phyloP scores from a whole-genome alignment of 1,284 basidiomycete species.

The Kalmanozyma brasiliensis region DNA sequence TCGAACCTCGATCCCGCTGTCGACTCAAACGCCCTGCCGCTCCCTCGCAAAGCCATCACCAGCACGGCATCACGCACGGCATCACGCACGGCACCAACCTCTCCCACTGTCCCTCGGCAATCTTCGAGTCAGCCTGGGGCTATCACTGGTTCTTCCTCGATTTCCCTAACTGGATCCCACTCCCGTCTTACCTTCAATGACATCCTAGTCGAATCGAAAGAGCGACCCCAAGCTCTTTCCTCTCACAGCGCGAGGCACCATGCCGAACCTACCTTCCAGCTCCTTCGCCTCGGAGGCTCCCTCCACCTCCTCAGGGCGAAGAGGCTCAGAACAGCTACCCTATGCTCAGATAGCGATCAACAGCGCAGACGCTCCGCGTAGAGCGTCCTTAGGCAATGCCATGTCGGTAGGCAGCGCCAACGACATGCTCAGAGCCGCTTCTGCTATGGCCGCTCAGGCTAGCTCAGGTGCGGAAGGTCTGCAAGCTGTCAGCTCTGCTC shows the following conservation, averaged over 20 bases:
- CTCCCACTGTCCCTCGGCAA: too few relatives aligned
- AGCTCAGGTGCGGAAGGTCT: constrained; percentile 49
- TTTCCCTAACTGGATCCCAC: background rate
- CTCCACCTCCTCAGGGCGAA: constrained; percentile 15
- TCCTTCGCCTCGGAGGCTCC: constrained; percentile 16
- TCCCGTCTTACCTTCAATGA: background rate
- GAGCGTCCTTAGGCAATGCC: constrained; percentile 24
- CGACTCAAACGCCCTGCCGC: too few relatives aligned
- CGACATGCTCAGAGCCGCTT: constrained; percentile 54
- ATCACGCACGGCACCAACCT: too few relatives aligned
- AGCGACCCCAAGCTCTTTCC: background rate
- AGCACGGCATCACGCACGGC: too few relatives aligned
- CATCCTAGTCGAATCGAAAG: background rate
- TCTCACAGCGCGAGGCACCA: constrained; percentile 1
- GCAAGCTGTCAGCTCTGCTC: constrained; percentile 52
- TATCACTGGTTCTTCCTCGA: too few relatives aligned
- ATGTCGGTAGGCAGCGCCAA: constrained; percentile 32
- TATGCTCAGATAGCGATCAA: constrained; percentile 1
- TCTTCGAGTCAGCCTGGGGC: background rate
- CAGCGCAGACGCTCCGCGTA: constrained; percentile 9
- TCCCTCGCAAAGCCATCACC: too few relatives aligned
- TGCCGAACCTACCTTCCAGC: constrained; percentile 34
- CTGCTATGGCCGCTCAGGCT: constrained; percentile 49
- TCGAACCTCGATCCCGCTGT: too few relatives aligned
- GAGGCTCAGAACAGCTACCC: constrained; percentile 37